Base-by-base conservation (phyloP, 345 rosid species). In the Eucalyptus viminalis region DNA sequence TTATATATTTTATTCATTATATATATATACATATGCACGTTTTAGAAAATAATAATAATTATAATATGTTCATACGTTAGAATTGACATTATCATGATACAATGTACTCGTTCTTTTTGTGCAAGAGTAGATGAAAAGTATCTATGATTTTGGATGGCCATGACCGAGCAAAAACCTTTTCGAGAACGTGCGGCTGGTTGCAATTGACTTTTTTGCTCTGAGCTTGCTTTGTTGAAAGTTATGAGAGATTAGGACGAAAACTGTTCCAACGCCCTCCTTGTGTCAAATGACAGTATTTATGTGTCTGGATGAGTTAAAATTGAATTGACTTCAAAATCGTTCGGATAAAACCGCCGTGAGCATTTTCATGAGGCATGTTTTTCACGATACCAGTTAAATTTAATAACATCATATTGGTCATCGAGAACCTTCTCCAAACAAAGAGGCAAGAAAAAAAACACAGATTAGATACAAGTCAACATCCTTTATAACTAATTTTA, bases 241-340 rank as follows among this genome's bases (percentile, higher is more conserved):
- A 56, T 1, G 5, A 1, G 1, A 56, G 27, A 22, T 56, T 9
- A 4, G 27, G 12, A 56, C 27, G 27, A 22, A 9, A 24, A 56
- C 12, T 56, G 27, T 56, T 22, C 27, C 11, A 56, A 8, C 12
- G 5, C 0, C 9, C 60, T 56, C 0, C 12, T 53, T 4, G 6
- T 9, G 27, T 56, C 12, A 56, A 9, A 56, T 6, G 27, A 1
- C 27, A 0, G 0, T 54, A 22, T 54, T 54, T 22, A 54, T 54
- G 60, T 54, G 60, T 54, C 3, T 54, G 11, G 4, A 54, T 1
- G 27, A 4, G 11, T 54, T 22, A 21, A 54, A 54, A 54, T 54
- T 9, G 27, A 56, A 22, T 0, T 24, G 27, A 12, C 27, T 56
- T 56, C 4, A 3, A 1, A 56, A 56, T 9, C 11, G 11, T 56